Evolutionary conservation across 192 early-diverging fungal species (phyloP), one percentile per base, ranked within the genome.

Genomic region (Diversispora eburnea): DNA sequence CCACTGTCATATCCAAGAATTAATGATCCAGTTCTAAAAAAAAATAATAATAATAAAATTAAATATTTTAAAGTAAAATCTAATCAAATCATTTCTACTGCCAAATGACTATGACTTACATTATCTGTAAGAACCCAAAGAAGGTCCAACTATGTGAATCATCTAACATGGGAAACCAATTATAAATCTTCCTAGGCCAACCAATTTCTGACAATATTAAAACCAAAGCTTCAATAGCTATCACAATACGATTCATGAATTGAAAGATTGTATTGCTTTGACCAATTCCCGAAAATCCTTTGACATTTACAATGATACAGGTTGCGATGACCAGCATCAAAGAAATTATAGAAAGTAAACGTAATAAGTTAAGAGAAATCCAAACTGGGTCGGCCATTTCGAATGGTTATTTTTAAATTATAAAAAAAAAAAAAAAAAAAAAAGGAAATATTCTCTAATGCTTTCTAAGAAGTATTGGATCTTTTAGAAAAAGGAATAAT

Each of bases 1-100:
- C 70, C 70, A 46, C 70, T 72, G 61, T 72, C 70, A 62, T 72
- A 72, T 6, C 70, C 70, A 72, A 72, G 70, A 39, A 72, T 62
- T 9, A 72, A 19, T 17, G 70, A 72, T 5, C 70, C 70, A 17
- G 56, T 72, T 0, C 20, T 33, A 69, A 25, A 39, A 13, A 69
- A 41, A 69, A 39, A 15, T 39, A 69, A 33, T 10, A 69, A 52
- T 54, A 43, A 48, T 46, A n/a, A 17, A 43, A 15, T 46, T 12
- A 5, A 67, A 33, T 10, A 33, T 42, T 41, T 42, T 41, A 47
- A 4, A 67, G 8, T 10, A 54, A 54, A 54, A 54, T 17, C n/a
- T 17, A 10, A 43, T 43, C 41, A 48, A 46, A 15, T 15, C 8
- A 46, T 17, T 43, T 13, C 13, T 43, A 20, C 45, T 46, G n/a